Evolutionary conservation across 1,284 basidiomycete species (phyloP).

Genomic region (Irpex rosettiformis): DNA sequence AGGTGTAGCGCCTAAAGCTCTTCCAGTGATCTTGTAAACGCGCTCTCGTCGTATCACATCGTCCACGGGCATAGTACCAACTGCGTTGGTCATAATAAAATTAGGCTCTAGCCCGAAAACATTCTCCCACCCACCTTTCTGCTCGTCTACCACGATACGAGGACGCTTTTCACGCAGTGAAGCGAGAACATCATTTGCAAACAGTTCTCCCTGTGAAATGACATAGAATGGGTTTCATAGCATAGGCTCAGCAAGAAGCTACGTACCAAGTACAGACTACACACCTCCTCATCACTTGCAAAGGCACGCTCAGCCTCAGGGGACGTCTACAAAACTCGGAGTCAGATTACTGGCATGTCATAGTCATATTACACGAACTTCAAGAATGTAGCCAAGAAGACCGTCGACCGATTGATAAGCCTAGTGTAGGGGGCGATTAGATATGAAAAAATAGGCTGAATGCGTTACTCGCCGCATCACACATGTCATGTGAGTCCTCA

Average conservation of each 20-base stretch:
- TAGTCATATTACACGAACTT: neutral
- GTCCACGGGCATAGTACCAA: no score
- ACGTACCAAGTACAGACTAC: neutral
- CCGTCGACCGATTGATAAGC: neutral
- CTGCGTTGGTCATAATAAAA: no score
- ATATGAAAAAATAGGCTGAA: no score
- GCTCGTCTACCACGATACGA: neutral
- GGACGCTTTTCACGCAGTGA: neutral
- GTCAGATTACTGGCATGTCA: neutral
- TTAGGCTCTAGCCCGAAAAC: no score
- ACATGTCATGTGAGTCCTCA: no score
- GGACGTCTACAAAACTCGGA: neutral
- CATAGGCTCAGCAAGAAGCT: neutral
- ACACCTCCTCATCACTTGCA: neutral
- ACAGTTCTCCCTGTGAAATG: neutral
- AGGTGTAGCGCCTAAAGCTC: no score
- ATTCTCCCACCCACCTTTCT: neutral
- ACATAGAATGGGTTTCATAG: neutral
- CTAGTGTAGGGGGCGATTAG: no score
- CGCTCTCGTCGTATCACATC: no score
- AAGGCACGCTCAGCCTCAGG: neutral
- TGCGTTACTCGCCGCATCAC: no score
- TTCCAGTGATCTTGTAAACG: no score
- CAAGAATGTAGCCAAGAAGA: neutral
- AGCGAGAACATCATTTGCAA: neutral